Conservation (phyloP, 1,139 yeast genomes). For the Nakaseomyces delphensis region DNA sequence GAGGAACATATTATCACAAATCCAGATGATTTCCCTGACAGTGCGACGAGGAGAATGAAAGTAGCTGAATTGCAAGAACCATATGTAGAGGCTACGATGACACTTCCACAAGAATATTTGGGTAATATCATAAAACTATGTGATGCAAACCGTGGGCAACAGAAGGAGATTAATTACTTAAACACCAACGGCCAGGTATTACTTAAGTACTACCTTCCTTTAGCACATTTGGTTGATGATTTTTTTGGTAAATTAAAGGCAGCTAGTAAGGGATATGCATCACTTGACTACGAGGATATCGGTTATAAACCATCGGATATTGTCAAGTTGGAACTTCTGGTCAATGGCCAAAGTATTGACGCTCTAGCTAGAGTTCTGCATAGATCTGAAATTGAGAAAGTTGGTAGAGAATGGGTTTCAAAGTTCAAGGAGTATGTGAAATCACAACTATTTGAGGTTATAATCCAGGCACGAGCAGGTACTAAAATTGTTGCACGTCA, state of each 20-base stretch:
- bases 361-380: conserved; percentile 91
- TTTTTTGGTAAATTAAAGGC: conserved; percentile 91
- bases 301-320: conserved; percentile 77
- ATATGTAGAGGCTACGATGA: conserved; percentile 80
- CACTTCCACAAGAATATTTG: conserved; percentile 80
- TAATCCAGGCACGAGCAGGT: conserved; percentile 86
- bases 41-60: conserved; percentile 35
- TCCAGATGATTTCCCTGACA: conserved; percentile 86
- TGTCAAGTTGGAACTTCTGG: conserved; percentile 79
- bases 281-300: conserved; percentile 87
- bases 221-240: conserved; percentile 86
- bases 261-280: conserved; percentile 83
- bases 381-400: conserved; percentile 57
- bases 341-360: conserved; percentile 84
- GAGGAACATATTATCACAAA: conserved; percentile 61
- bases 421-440: conserved; percentile 70
- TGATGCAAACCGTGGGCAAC: conserved; percentile 75
- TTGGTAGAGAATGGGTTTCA: conserved; percentile 76
- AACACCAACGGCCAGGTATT: conserved; percentile 69
- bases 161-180: conserved; percentile 67
- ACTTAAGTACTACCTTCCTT: conserved; percentile 70
- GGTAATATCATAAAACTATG: conserved; percentile 83
- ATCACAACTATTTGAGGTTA: conserved; percentile 83
- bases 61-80: conserved; percentile 72
- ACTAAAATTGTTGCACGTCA: conserved; percentile 81